Percentiles rank a stretch among this genome's conserved stretches.
phyloP scores from a whole-genome alignment of 2,329 filamentous ascomycete species.

The Arachnopeziza araneosa region DNA sequence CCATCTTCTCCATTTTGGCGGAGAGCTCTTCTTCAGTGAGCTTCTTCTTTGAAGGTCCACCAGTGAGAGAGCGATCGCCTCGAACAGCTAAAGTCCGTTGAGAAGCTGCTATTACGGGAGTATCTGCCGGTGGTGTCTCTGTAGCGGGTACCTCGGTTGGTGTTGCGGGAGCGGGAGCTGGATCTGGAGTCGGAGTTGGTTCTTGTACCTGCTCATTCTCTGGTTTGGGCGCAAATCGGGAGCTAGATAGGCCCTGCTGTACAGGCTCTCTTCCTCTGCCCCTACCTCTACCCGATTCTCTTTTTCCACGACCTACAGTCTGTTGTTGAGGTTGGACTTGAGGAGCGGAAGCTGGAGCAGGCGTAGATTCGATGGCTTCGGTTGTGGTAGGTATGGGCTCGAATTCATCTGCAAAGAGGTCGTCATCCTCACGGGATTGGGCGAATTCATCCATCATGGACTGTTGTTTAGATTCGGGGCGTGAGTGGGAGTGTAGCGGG shows the following conservation, averaged over 20 bases:
- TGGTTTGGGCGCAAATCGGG: not conserved
- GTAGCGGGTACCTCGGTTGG: slow-evolving; percentile 2
- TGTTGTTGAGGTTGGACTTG: not conserved
- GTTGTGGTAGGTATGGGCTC: slow-evolving; percentile 23
- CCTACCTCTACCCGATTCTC: slow-evolving; percentile 9
- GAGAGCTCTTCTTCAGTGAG: slow-evolving; percentile 60
- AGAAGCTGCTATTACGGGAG: not conserved
- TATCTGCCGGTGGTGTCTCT: not conserved
- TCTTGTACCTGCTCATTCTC: not conserved
- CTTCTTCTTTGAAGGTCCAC: slow-evolving; percentile 49
- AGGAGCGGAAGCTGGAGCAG: not conserved
- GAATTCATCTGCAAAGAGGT: slow-evolving; percentile 32
- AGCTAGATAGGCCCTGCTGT: slow-evolving; percentile 3
- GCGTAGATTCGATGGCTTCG: slow-evolving; percentile 12
- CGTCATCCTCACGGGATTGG: slow-evolving; percentile 29
- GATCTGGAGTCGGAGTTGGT: not conserved
- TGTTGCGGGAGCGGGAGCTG: not conserved
- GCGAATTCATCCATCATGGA: slow-evolving; percentile 30
- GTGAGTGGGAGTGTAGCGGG: not conserved
- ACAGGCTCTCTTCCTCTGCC: slow-evolving; percentile 11
- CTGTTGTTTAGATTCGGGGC: not conserved
- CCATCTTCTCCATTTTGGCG: slow-evolving; percentile 54
- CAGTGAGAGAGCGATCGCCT: slow-evolving; percentile 48
- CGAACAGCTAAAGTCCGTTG: slow-evolving; percentile 37
- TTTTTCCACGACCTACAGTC: slow-evolving; percentile 8